Evolutionary conservation across 192 early-diverging fungal species (phyloP).

Genomic region (Phycomyces nitens): DNA sequence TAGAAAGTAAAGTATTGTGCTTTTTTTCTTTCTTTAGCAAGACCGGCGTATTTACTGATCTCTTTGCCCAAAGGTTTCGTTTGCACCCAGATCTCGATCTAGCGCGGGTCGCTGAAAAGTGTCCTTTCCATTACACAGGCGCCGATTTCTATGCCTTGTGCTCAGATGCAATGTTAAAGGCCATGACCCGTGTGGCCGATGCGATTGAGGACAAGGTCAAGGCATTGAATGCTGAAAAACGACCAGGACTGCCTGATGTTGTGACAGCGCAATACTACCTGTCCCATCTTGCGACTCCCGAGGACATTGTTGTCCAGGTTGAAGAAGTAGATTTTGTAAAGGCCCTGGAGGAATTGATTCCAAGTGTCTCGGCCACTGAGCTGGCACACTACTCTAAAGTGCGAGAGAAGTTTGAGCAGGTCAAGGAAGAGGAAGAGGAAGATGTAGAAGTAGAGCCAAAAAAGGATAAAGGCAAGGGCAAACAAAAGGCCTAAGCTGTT

Average conservation of each 20-base stretch:
- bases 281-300: slow-evolving; percentile 70
- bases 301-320: slow-evolving; percentile 79
- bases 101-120: slow-evolving; percentile 69
- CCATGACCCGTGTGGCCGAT: slow-evolving; percentile 86
- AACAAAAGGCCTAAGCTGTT: background rate
- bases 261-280: slow-evolving; percentile 90
- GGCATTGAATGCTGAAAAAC: slow-evolving; percentile 38
- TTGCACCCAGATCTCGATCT: slow-evolving; percentile 78
- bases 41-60: no score
- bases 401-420: slow-evolving; percentile 75
- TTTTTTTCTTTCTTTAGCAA: no score
- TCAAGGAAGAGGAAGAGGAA: slow-evolving; percentile 20
- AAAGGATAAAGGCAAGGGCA: background rate
- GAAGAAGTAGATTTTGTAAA: slow-evolving; percentile 75
- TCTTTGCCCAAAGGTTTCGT: slow-evolving; percentile 82
- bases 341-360: slow-evolving; percentile 83
- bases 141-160: slow-evolving; percentile 99
- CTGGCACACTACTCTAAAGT: slow-evolving; percentile 81
- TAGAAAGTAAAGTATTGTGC: slow-evolving; percentile 70
- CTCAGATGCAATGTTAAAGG: slow-evolving; percentile 95
- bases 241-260: slow-evolving; percentile 46
- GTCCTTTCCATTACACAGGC: slow-evolving; percentile 92
- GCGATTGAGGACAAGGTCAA: slow-evolving; percentile 56
- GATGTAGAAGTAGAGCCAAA: background rate
- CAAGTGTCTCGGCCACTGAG: slow-evolving; percentile 84